Percentiles rank a stretch among this genome's conserved stretches.
phyloP scores from a whole-genome alignment of 805 yeast genomes.

The Lachancea sp. region DNA sequence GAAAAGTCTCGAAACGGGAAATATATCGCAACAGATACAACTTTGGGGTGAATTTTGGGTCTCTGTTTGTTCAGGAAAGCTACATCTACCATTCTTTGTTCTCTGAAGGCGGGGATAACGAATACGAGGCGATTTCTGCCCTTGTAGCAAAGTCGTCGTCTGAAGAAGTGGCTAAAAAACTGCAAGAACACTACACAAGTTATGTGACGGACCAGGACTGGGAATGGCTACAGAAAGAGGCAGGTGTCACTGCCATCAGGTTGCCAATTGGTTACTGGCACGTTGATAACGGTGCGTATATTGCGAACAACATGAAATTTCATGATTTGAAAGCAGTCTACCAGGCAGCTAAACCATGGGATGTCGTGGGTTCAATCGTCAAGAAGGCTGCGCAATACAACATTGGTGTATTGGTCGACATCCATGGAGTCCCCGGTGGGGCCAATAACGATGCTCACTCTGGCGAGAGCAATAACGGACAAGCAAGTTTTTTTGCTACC shows the following conservation, averaged over 20 bases:
- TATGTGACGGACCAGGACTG: conserved; percentile 70
- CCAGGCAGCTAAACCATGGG: conserved; percentile 59
- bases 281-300: conserved; percentile 54
- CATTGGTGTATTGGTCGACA: conserved; percentile 74
- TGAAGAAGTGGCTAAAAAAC: conserved; percentile 45
- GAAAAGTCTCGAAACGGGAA: conserved; percentile 36
- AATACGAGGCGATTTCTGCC: conserved; percentile 62
- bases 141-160: conserved; percentile 44
- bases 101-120: conserved; percentile 53
- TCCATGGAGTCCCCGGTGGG: conserved; percentile 90
- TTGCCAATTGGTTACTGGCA: conserved; percentile 92
- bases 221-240: conserved; percentile 56
- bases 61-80: conserved; percentile 70
- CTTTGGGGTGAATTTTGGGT: conserved; percentile 83
- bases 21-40: conserved; percentile 58
- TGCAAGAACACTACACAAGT: conserved; percentile 60
- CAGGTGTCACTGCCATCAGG: conserved; percentile 72
- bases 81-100: conserved; percentile 67
- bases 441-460: conserved; percentile 84
- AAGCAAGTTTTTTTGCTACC: conserved; percentile 36
- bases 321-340: conserved; percentile 51
- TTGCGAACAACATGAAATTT: conserved; percentile 55
- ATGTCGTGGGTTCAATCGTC: conserved; percentile 46
- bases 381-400: conserved; percentile 51
- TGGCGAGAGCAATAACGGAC: conserved; percentile 44